Evolutionary conservation across 2,329 filamentous ascomycete species (phyloP).

Genomic region (Didymella sp.): DNA sequence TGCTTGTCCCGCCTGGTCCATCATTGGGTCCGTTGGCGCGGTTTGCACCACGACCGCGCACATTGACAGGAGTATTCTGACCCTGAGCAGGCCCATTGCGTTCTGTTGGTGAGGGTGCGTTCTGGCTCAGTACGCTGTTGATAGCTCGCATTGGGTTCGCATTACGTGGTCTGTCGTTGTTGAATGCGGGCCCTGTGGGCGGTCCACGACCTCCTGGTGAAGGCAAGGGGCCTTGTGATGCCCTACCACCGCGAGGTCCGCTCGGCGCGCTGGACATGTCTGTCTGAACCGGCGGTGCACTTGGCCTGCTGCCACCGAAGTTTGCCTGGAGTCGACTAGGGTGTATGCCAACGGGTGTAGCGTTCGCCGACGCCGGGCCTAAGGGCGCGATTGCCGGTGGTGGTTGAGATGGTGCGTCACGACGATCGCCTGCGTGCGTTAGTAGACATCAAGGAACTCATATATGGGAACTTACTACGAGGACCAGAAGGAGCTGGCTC

Average conservation of each 20-base stretch:
- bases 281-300: constrained; percentile 35
- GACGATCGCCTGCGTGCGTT: constrained; percentile 33
- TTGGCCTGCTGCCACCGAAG: constrained; percentile 10
- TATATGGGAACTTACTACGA: constrained; percentile 48
- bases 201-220: constrained; percentile 41
- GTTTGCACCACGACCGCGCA: constrained; percentile 43
- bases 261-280: constrained; percentile 45
- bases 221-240: constrained; percentile 33
- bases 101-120: constrained; percentile 29
- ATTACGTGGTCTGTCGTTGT: constrained; percentile 36
- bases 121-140: constrained; percentile 41
- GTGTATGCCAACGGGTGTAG: constrained; percentile 58
- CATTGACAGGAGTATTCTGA: constrained; percentile 30
- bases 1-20: constrained; percentile 22
- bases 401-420: constrained; percentile 35
- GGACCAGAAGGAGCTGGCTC: constrained; percentile 63
- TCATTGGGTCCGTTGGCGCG: constrained; percentile 36
- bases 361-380: constrained; percentile 32
- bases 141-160: constrained; percentile 35
- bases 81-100: constrained; percentile 25
- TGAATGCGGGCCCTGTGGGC: constrained; percentile 45
- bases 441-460: background rate
- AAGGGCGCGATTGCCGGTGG: constrained; percentile 45
- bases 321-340: constrained; percentile 58
- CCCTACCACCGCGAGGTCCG: constrained; percentile 43